Conservation (phyloP, 306 rosid species). For the Coriaria nepalensis region DNA sequence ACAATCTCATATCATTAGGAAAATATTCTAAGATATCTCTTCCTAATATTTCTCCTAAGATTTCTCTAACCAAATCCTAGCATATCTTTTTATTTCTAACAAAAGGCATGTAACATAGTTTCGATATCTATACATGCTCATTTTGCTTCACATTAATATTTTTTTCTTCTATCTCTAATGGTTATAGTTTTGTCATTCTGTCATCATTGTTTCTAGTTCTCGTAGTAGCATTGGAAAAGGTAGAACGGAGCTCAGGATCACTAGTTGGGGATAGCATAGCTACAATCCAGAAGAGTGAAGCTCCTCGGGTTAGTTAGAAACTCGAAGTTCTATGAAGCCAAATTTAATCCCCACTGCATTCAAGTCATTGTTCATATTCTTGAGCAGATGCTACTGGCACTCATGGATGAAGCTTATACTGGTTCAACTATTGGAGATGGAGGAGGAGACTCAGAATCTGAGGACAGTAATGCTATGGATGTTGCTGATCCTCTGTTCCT, state of each 20-base stretch:
- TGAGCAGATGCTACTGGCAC: conserved; percentile 85
- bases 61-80: no score
- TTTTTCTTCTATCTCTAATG: background rate
- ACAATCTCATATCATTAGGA: no score
- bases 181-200: background rate
- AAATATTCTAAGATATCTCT: no score
- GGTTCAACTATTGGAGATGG: conserved; percentile 92
- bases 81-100: no score
- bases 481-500: conserved; percentile 80
- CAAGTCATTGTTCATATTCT: conserved; percentile 11
- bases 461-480: conserved; percentile 61
- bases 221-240: conserved; percentile 91
- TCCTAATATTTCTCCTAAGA: no score
- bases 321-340: background rate
- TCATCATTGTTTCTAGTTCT: conserved; percentile 35
- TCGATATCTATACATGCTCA: background rate
- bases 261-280: conserved; percentile 83
- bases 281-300: conserved; percentile 85
- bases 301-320: conserved; percentile 58
- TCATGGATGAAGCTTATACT: conserved; percentile 98
- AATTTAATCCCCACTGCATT: conserved; percentile 11
- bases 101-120: no score
- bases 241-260: conserved; percentile 73
- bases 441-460: conserved; percentile 86
- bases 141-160: background rate